Conservation (phyloP, 441 rosid species). For the Aquilaria agallochum region DNA sequence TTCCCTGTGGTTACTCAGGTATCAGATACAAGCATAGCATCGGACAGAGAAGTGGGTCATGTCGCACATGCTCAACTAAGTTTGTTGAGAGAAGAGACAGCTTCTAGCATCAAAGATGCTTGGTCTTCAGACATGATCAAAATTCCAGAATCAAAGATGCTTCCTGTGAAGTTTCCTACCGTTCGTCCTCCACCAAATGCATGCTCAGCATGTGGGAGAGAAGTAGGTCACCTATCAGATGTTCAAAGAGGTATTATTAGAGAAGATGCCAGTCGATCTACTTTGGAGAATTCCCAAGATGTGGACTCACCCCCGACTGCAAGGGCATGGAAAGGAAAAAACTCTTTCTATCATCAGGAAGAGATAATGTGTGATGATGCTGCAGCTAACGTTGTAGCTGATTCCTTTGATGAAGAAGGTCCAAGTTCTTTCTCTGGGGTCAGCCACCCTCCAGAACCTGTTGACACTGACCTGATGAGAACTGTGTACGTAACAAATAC, state of each 20-base stretch:
- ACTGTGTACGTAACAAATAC: constrained; percentile 53
- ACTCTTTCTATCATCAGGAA: constrained; percentile 37
- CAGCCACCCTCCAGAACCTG: constrained; percentile 86
- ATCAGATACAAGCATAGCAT: too few species aligned
- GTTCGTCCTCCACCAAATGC: too few species aligned
- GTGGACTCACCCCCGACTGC: constrained; percentile 35
- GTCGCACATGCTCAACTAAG: too few species aligned
- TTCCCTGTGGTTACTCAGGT: too few species aligned
- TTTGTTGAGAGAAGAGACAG: too few species aligned
- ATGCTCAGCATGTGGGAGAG: constrained; percentile 19
- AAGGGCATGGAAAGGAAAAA: constrained; percentile 57
- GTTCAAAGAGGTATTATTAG: constrained; percentile 36
- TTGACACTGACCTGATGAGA: constrained; percentile 68
- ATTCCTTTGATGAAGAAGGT: constrained; percentile 63
- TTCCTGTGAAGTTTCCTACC: too few species aligned
- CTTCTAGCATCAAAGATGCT: too few species aligned
- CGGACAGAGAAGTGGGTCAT: too few species aligned
- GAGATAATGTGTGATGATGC: constrained; percentile 36
- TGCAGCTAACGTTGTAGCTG: constrained; percentile 37
- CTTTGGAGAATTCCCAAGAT: constrained; percentile 30
- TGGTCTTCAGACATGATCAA: too few species aligned
- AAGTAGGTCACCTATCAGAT: constrained; percentile 33
- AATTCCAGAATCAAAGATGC: too few species aligned
- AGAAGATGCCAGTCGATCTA: constrained; percentile 37
- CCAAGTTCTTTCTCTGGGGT: constrained; percentile 70